Evolutionary conservation across 140 eudicot species (phyloP).

Genomic region (Erigeron philadelphicus): DNA sequence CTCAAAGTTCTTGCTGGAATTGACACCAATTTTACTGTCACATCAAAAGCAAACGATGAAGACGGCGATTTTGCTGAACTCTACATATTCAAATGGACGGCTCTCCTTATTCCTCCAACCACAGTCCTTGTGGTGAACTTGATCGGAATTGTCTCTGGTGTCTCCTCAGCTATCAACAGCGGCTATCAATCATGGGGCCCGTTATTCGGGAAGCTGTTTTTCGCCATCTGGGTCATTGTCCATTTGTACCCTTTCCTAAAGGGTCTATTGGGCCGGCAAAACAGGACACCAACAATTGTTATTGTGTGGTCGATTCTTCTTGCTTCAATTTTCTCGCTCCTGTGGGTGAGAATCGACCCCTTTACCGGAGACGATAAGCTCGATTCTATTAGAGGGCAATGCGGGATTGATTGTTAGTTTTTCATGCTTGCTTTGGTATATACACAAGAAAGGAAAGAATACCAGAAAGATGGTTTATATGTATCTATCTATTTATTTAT

Average conservation of each 20-base stretch:
- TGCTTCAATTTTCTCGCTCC: conserved; percentile 50
- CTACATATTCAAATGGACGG: conserved; percentile 52
- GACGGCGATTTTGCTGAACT: conserved; percentile 56
- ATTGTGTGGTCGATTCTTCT: conserved; percentile 61
- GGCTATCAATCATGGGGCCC: conserved; percentile 67
- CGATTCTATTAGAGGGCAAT: conserved; percentile 35
- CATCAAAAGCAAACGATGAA: conserved; percentile 51
- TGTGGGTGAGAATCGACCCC: conserved; percentile 60
- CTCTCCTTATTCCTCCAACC: conserved; percentile 59
- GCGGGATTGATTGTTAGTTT: conserved; percentile 46
- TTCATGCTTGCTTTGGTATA: conserved; percentile 25
- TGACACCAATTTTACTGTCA: conserved; percentile 53
- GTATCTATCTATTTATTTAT: conserved; percentile 10
- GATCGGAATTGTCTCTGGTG: conserved; percentile 54
- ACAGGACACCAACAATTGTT: conserved; percentile 53
- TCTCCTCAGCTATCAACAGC: conserved; percentile 49
- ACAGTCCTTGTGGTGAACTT: conserved; percentile 51
- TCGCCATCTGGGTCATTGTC: conserved; percentile 56
- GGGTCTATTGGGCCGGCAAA: conserved; percentile 57
- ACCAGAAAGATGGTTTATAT: conserved; percentile 10
- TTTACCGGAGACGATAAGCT: conserved; percentile 33
- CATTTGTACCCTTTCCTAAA: conserved; percentile 57
- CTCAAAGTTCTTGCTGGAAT: conserved; percentile 58
- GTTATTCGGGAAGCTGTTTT: conserved; percentile 44
- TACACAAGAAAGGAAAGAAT: conserved; percentile 17